phyloP scores from a whole-genome alignment of 2,329 filamentous ascomycete species.

The Exophiala spinifera region DNA sequence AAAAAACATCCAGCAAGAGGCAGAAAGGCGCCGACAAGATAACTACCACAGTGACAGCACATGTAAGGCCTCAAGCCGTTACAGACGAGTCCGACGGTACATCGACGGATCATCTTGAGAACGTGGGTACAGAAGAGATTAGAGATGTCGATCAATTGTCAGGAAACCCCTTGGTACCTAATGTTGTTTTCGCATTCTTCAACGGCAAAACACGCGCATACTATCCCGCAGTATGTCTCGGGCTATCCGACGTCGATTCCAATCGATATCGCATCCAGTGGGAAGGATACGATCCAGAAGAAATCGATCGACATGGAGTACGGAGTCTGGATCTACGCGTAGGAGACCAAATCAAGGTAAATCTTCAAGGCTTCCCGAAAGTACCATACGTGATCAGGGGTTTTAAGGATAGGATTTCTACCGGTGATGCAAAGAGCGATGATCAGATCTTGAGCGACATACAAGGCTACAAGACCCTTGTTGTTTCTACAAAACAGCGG shows the following conservation, averaged over 20 bases:
- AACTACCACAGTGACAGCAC: neutral
- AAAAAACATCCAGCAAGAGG: neutral
- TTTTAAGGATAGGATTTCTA: constrained; percentile 38
- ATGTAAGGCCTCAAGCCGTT: neutral
- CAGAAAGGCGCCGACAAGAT: neutral
- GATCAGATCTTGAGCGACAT: constrained; percentile 39
- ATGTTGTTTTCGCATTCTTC: constrained; percentile 59
- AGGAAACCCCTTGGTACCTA: constrained; percentile 40
- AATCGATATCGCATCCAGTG: constrained; percentile 48
- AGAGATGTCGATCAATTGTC: neutral
- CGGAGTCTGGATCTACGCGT: constrained; percentile 45
- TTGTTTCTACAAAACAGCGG: constrained; percentile 43
- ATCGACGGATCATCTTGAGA: neutral
- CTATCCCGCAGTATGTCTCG: constrained; percentile 60
- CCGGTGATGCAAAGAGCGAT: constrained; percentile 18
- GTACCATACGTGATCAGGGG: constrained; percentile 43
- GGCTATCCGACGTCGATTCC: constrained; percentile 38
- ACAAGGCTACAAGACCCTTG: constrained; percentile 41
- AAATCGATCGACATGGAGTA: constrained; percentile 39
- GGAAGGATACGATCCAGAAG: constrained; percentile 42
- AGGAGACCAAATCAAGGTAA: constrained; percentile 48
- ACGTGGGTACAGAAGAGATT: constrained; percentile 11
- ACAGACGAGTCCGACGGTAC: neutral
- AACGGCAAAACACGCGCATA: constrained; percentile 54
- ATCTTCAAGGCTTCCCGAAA: constrained; percentile 42